A percentile compares a stretch with the other conserved stretches of the same genome.
These are phyloP conservation scores for Apiotrichum montevideense DNA, from an alignment of 1,284 basidiomycete species.

Conservation along the genomic window DNA sequence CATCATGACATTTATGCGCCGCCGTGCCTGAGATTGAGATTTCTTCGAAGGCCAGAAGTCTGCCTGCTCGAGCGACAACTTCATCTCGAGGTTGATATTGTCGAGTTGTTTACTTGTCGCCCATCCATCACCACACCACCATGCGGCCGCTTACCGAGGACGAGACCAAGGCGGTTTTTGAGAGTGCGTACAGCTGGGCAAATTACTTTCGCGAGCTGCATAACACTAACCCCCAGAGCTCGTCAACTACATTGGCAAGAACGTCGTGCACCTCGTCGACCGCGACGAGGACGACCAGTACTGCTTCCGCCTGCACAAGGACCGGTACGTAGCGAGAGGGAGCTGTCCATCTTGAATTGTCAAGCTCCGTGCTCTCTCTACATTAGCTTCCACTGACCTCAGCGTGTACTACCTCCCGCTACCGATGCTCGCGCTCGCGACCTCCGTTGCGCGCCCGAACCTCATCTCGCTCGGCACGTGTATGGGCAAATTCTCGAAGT, in stretches of 20 bases:
- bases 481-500: conserved; percentile 96
- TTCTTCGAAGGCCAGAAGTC: too few species aligned
- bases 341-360: too few species aligned
- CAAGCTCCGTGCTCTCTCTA: too few species aligned
- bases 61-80: too few species aligned
- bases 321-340: conserved; percentile 50
- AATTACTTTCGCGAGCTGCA: not conserved
- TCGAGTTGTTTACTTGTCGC: too few species aligned
- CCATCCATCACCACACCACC: not conserved
- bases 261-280: conserved; percentile 49
- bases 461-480: conserved; percentile 92
- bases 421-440: conserved; percentile 83
- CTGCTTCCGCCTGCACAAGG: conserved; percentile 85
- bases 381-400: not conserved
- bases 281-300: conserved; percentile 51
- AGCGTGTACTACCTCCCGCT: conserved; percentile 89
- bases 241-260: conserved; percentile 50
- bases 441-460: conserved; percentile 86
- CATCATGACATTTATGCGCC: not conserved
- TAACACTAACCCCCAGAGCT: conserved; percentile 33
- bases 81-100: too few species aligned
- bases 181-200: conserved; percentile 34
- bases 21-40: too few species aligned
- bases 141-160: conserved; percentile 50
- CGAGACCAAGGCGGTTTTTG: conserved; percentile 50